Base-by-base conservation (phyloP, 2,329 filamentous ascomycete species). In the Curvularia sp. region DNA sequence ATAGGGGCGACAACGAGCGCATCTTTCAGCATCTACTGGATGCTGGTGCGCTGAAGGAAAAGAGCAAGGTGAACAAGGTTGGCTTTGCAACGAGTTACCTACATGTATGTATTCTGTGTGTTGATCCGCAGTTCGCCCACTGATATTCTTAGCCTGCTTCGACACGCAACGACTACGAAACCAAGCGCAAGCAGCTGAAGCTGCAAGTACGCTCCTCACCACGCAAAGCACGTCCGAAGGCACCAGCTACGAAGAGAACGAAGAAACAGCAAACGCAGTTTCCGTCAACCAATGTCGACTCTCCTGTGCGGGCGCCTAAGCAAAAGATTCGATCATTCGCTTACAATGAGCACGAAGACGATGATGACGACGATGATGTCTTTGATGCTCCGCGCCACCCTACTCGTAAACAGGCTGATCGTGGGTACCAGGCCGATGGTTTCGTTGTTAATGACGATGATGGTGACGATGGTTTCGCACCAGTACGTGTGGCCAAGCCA, bases 71-170 rank as follows among this genome's bases (percentile, higher is more conserved):
- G 55, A 90, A 89, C 72, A 80, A 79, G 42, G 80, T 80, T 46
- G 86, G 86, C 4, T 93, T 96, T 73, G 85, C 91, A 1, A 85
- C 87, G 52, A 87, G 90, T 64, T 97, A 97, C 72, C 82, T 93
- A 47, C 78, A 81, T 57, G 87, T 89, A 80, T 80, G 84, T 74
- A 49, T 52, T n/a, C 18, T 25, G 27, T 38, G 4, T 39, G 25
- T n/a, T 34, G 7, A 21, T 18, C 6, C 15, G 25, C 43, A 2
- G 48, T 42, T 32, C 46, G 18, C 27, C 19, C 23, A 52, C 65
- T 74, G 57, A 75, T 41, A 12, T 12, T n/a, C 28, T n/a, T 60
- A 78, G 72, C 74, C 80, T 42, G 82, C 80, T 10, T 64, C 57
- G n/a, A 81, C 80, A 38, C 79, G 79, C 52, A 69, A 74, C 15